A percentile compares a stretch with the other conserved stretches of the same genome.
These are phyloP conservation scores for Capsicum baccatum DNA, from an alignment of 257 asterid species.

Conservation along the genomic window DNA sequence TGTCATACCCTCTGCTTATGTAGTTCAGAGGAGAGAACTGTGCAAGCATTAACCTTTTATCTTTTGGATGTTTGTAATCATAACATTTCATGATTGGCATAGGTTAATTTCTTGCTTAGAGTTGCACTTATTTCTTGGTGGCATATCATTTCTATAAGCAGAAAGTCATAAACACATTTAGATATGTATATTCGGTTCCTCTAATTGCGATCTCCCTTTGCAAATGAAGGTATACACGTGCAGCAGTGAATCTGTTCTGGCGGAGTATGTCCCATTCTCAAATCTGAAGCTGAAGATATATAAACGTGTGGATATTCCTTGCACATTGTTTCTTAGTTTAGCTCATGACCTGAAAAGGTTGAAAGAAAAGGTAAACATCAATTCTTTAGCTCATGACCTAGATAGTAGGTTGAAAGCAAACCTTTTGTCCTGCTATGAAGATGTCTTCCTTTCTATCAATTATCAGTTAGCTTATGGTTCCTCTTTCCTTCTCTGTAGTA, in stretches of 20 bases:
- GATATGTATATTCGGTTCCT: not conserved
- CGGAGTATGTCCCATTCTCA: constrained; percentile 57
- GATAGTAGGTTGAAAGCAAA: constrained; percentile 31
- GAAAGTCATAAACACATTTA: not conserved
- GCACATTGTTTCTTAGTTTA: constrained; percentile 30
- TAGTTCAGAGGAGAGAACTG: not conserved
- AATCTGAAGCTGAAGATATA: constrained; percentile 61
- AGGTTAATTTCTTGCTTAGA: not conserved
- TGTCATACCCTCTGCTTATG: not conserved
- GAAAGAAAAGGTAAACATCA: constrained; percentile 52
- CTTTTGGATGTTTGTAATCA: not conserved
- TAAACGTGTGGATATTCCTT: constrained; percentile 46
- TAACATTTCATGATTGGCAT: too few relatives aligned
- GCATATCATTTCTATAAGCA: not conserved
- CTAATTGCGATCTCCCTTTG: constrained; percentile 26
- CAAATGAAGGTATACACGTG: constrained; percentile 80
- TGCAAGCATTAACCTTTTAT: constrained; percentile 6
- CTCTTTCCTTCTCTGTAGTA: constrained; percentile 5
- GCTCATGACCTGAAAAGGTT: constrained; percentile 37
- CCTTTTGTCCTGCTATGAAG: not conserved
- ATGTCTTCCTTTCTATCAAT: not conserved
- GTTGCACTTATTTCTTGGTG: not conserved
- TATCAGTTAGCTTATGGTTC: not conserved
- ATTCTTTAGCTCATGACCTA: constrained; percentile 31
- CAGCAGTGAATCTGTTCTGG: constrained; percentile 56